A percentile compares a stretch with the other conserved stretches of the same genome.
phyloP scores from a whole-genome alignment of 2,329 filamentous ascomycete species.

The Colletotrichum ledebouriae region DNA sequence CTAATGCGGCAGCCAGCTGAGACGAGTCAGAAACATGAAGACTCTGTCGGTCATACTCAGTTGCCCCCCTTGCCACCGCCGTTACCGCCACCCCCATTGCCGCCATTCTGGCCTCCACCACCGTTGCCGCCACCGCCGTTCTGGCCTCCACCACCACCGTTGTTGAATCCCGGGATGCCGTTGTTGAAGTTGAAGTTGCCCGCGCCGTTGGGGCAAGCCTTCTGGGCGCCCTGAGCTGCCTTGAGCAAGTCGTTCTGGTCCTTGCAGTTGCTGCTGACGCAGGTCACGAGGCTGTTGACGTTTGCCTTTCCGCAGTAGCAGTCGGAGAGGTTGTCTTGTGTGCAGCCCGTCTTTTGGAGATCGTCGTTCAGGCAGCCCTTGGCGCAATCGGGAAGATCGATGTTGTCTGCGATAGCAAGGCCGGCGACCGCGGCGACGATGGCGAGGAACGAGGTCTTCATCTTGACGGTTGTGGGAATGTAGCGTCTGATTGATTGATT shows the following conservation, averaged over 20 bases:
- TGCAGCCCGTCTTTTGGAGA: conserved; percentile 36
- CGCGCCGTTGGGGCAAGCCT: conserved; percentile 25
- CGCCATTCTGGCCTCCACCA: not conserved
- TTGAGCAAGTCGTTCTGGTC: conserved; percentile 36
- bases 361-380: conserved; percentile 38
- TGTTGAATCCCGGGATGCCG: not conserved
- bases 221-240: conserved; percentile 34
- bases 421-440: conserved; percentile 27
- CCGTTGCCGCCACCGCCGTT: not conserved
- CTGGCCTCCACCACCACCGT: not conserved
- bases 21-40: too few species aligned
- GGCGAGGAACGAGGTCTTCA: conserved; percentile 32
- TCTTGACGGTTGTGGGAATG: conserved; percentile 1
- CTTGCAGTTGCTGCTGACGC: conserved; percentile 33
- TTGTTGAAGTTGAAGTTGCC: conserved; percentile 1
- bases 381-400: conserved; percentile 37
- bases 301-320: conserved; percentile 40
- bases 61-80: conserved; percentile 4
- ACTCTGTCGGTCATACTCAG: too few species aligned
- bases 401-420: conserved; percentile 24
- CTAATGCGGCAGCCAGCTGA: too few species aligned
- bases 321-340: conserved; percentile 34
- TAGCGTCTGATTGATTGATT: not conserved
- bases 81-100: not conserved
- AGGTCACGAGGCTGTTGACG: conserved; percentile 31